Evolutionary conservation across 2,329 filamentous ascomycete species (phyloP), one percentile per base, ranked within the genome.

Genomic region (Grosmannia clavigera): DNA sequence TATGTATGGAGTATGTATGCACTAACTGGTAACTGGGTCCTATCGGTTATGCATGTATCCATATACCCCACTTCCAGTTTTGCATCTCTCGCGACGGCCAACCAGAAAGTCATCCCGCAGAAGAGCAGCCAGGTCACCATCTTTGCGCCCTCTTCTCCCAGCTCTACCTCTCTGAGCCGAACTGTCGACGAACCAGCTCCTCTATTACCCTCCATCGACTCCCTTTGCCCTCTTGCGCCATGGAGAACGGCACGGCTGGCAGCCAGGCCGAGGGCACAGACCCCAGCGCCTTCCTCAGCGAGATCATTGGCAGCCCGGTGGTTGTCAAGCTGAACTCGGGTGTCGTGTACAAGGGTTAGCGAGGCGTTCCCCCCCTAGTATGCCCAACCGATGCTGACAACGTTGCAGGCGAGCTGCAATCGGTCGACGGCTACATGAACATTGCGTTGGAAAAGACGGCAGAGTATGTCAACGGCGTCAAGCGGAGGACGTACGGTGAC

Each of bases 401-500:
- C 43, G 57, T 19, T 11, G n/a, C 64, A 96, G 92, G 94, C 67
- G 91, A 96, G 72, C 81, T 97, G 46, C 92, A 97, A 72, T 96
- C 92, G 0, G 92, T 99, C 57, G 94, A 99, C 73, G 94, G 94
- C 58, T 99, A 97, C 76, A 99, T 99, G 94, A 99, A 99, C 76
- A 96, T 99, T 71, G 92, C 94, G 14, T 82, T 99, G 35, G 94
- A 99, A 74, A 94, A 96, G 76, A 95, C 91, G 25, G 86, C 90
- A 65, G 94, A 99, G 75, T 91, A 86, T 67, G 87, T 96, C 66
- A 87, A 95, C 69, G 92, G 92, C 51, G 82, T 85, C 65, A 84
- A 92, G 74, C 82, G 88, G 68, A 82, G 89, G 68, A 88, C 83
- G 59, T 96, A 96, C 71, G 92, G 92, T 9, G 92, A 97, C 78